Evolutionary conservation across 805 yeast genomes (phyloP), one percentile per base, ranked within the genome.

Genomic region (Myxozyma kluyveri): DNA sequence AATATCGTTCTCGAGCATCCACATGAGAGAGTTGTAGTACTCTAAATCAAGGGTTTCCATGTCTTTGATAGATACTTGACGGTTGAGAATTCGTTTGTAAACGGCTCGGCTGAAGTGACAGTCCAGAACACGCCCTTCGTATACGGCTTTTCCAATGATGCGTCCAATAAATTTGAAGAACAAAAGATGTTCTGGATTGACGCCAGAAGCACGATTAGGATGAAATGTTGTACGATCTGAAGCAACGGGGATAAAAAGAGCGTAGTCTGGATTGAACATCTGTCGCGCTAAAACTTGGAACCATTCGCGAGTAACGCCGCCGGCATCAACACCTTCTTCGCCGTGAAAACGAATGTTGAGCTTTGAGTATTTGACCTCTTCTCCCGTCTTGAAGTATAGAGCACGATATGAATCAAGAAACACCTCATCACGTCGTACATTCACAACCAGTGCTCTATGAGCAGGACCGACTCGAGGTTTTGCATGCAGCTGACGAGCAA

Each of bases 271-370:
- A 66, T 91, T 89, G 71, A 93, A 88, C 88, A 93, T 90, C 67
- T 91, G 97, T 56, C 96, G 76, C 0, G 96, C 83, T 42, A 93
- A 70, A 3, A 90, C 96, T 66, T 90, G 97, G 64, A 84, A 90
- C 99, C 99, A 93, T 67, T 93, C 99, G 64, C 99, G 76, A 0
- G 97, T 87, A 14, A 93, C 83, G 37, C 99, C 99, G 61, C 99
- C 99, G 2, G 96, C 99, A 74, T 93, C 99, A 44, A 93, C 87
- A 61, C 98, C 99, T 49, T 85, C 85, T 68, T 93, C 99, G 1
- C 96, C 96, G 57, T 82, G 82, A 72, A 93, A 93, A n/a, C 78
- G 77, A 38, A 93, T 81, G 45, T 85, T 90, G 60, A 93, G 71
- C 59, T 83, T 84, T 1, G 90, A 77, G 44, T 80, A 75, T 60